Conservation (phyloP, 495 filamentous ascomycete genomes). For the Echria macrotheca region DNA sequence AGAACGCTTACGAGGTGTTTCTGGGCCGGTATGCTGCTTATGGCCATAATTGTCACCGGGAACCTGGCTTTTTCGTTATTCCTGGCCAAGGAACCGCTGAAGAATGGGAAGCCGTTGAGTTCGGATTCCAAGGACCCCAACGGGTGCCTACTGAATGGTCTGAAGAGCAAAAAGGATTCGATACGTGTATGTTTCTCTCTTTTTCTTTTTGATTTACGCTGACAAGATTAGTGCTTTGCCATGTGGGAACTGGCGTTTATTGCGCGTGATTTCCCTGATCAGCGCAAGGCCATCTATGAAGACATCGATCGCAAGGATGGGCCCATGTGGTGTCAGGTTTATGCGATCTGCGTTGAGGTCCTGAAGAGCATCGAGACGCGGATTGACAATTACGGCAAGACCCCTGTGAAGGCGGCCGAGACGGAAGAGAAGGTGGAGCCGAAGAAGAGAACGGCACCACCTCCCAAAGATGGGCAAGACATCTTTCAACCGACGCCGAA, state of each 20-base stretch:
- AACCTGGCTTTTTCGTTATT: slow-evolving; percentile 74
- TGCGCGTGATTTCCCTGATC: slow-evolving; percentile 60
- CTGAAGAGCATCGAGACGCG: slow-evolving; percentile 61
- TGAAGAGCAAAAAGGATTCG: slow-evolving; percentile 68
- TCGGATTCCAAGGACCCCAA: slow-evolving; percentile 84
- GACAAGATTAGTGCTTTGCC: slow-evolving; percentile 59
- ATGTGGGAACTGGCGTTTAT: slow-evolving; percentile 88
- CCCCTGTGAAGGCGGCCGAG: slow-evolving; percentile 26
- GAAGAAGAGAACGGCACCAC: slow-evolving; percentile 31
- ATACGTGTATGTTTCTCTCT: slow-evolving; percentile 43
- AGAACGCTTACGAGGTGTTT: slow-evolving; percentile 55
- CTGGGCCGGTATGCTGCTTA: slow-evolving; percentile 59
- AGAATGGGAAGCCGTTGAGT: slow-evolving; percentile 77
- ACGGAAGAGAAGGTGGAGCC: slow-evolving; percentile 21
- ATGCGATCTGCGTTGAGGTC: slow-evolving; percentile 56
- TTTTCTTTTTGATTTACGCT: slow-evolving; percentile 8
- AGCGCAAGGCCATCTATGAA: slow-evolving; percentile 77
- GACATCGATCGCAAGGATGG: slow-evolving; percentile 81
- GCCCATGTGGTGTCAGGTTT: slow-evolving; percentile 75
- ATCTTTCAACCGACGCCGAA: slow-evolving; percentile 50
- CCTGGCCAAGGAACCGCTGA: slow-evolving; percentile 73
- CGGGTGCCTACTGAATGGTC: slow-evolving; percentile 76
- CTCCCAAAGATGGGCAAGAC: slow-evolving; percentile 54
- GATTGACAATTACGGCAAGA: slow-evolving; percentile 54
- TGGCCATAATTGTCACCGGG: slow-evolving; percentile 65